Conservation (phyloP, 768 basidiomycete species). For the Psilocybe cubensis region DNA sequence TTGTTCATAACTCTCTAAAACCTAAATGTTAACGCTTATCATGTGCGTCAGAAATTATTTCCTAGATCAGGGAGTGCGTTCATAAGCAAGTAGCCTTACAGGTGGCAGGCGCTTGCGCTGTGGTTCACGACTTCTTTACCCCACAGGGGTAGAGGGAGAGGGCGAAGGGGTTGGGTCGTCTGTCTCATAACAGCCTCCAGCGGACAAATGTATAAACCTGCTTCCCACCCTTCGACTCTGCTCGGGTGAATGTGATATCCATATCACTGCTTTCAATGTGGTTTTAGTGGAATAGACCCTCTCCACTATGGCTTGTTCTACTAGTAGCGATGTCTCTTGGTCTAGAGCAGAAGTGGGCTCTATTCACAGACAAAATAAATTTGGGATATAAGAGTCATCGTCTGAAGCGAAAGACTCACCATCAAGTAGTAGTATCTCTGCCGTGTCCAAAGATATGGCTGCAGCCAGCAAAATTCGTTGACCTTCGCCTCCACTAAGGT, state of each 20-base stretch:
- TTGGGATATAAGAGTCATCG: background rate
- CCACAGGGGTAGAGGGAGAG: conserved; percentile 12
- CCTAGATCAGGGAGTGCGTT: too few species aligned
- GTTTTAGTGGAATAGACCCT: conserved; percentile 52
- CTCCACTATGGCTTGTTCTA: conserved; percentile 64
- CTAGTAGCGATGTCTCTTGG: conserved; percentile 59
- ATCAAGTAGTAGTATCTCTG: conserved; percentile 80
- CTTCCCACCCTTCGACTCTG: conserved; percentile 79
- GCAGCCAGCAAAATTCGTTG: conserved; percentile 84
- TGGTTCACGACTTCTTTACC: background rate
- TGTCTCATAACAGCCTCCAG: conserved; percentile 45
- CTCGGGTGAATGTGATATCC: conserved; percentile 89
- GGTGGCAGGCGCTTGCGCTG: background rate
- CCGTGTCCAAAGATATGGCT: conserved; percentile 71
- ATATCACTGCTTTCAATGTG: conserved; percentile 72
- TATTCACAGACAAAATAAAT: conserved; percentile 27
- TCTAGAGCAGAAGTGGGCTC: conserved; percentile 94
- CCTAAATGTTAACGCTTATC: too few species aligned
- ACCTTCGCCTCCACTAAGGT: conserved; percentile 84
- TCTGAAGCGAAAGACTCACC: conserved; percentile 48
- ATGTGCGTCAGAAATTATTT: too few species aligned
- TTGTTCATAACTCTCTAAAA: too few species aligned
- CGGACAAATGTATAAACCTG: conserved; percentile 56
- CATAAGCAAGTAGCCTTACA: too few species aligned
- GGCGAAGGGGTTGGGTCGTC: conserved; percentile 23